Percentiles rank a stretch among this genome's conserved stretches.
phyloP scores from a whole-genome alignment of 2,329 filamentous ascomycete species.

The Sordariomycetes sp. region DNA sequence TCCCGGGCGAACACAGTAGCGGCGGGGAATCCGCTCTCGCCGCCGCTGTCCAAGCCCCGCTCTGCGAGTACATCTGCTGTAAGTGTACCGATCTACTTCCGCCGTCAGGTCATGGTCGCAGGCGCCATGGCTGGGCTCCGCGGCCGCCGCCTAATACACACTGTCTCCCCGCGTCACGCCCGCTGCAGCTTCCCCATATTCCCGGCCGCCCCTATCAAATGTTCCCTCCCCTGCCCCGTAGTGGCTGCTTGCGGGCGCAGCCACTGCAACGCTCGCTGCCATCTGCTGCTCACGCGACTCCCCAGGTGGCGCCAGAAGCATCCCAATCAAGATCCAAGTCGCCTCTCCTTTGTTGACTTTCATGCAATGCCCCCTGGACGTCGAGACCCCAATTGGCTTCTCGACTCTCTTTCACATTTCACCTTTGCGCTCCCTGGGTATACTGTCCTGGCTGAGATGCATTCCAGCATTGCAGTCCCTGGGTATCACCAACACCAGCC shows the following conservation, averaged over 20 bases:
- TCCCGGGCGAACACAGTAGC: neutral
- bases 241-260: neutral
- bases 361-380: neutral
- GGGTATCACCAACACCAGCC: neutral
- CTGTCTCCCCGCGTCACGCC: neutral
- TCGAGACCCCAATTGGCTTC: neutral
- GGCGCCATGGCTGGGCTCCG: neutral
- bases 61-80: neutral
- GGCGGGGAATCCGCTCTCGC: slow-evolving; percentile 1
- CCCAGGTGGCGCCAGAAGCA: neutral
- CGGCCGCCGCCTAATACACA: neutral
- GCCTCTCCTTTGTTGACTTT: neutral
- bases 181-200: neutral
- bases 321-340: neutral
- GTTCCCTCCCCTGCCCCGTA: neutral
- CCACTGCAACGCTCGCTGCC: neutral
- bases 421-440: neutral
- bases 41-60: neutral
- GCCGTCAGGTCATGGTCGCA: slow-evolving; percentile 2
- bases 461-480: slow-evolving; percentile 2
- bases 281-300: neutral
- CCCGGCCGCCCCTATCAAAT: neutral
- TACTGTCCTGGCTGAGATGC: slow-evolving; percentile 1
- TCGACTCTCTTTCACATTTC: neutral
- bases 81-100: slow-evolving; percentile 2